These are phyloP conservation scores for Ganoderma boninense DNA, from an alignment of 1,284 basidiomycete species.

Conservation along the genomic window DNA sequence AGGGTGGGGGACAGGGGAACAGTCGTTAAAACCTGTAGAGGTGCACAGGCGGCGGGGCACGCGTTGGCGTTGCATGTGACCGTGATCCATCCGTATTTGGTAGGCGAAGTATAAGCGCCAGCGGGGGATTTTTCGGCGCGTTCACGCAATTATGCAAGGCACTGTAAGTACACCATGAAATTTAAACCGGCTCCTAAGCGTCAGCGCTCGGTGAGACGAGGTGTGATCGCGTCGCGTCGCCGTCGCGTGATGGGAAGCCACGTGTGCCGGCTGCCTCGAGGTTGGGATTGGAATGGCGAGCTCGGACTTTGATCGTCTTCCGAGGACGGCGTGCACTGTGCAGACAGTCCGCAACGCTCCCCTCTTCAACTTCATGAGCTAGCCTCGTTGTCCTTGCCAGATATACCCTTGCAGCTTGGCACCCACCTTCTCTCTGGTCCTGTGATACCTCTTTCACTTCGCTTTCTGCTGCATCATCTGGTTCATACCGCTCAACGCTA, in stretches of 20 bases:
- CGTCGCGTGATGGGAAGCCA: constrained; percentile 24
- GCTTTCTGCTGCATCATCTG: neutral
- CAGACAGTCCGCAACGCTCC: constrained; percentile 6
- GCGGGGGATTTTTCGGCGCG: no score
- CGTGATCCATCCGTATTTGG: no score
- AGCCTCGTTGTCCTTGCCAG: constrained; percentile 16
- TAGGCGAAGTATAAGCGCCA: no score
- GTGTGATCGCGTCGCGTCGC: constrained; percentile 21
- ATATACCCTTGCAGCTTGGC: constrained; percentile 16
- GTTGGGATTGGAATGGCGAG: constrained; percentile 13
- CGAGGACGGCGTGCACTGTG: constrained; percentile 6
- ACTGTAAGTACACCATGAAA: no score
- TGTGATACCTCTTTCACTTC: constrained; percentile 21
- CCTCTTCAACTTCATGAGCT: constrained; percentile 22
- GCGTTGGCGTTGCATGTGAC: no score
- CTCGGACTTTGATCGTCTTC: constrained; percentile 1
- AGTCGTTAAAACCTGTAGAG: no score
- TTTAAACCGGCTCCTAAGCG: no score
- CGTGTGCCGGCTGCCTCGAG: constrained; percentile 26
- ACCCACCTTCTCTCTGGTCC: constrained; percentile 1
- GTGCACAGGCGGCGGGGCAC: no score
- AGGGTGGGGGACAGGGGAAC: no score
- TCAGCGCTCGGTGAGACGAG: constrained; percentile 1
- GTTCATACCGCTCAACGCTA: neutral
- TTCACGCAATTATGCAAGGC: no score